Conservation (phyloP, 2,329 filamentous ascomycete genomes). For the Neonectria neomacrospora region DNA sequence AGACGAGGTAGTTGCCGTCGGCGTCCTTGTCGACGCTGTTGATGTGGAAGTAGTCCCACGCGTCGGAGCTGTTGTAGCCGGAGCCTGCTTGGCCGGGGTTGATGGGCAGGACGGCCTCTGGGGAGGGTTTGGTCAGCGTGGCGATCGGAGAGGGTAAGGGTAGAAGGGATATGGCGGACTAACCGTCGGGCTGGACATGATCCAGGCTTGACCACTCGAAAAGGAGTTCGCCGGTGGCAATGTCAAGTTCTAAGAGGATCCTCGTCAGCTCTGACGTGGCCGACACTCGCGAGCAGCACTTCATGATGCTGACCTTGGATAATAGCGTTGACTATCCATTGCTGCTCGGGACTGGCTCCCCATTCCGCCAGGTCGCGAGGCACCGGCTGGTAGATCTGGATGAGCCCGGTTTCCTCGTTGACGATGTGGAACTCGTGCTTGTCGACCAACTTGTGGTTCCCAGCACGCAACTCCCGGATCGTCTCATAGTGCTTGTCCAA, state of each 20-base stretch:
- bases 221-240: conserved; percentile 60
- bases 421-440: conserved; percentile 67
- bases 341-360: conserved; percentile 59
- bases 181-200: conserved; percentile 42
- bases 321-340: conserved; percentile 66
- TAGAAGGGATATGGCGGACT: background rate
- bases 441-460: conserved; percentile 60
- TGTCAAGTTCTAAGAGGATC: conserved; percentile 57
- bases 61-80: conserved; percentile 45
- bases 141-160: too few species aligned
- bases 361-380: conserved; percentile 57
- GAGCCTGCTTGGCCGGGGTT: conserved; percentile 55
- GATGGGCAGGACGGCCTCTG: conserved; percentile 58
- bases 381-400: conserved; percentile 64
- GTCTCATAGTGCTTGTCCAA: conserved; percentile 66
- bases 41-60: conserved; percentile 69
- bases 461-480: conserved; percentile 62
- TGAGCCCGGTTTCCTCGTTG: conserved; percentile 62
- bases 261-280: background rate
- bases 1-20: conserved; percentile 63
- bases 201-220: conserved; percentile 57
- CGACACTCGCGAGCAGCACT: background rate
- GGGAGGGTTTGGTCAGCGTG: background rate
- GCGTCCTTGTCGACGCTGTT: conserved; percentile 66
- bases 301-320: conserved; percentile 58